Evolutionary conservation across 768 basidiomycete species (phyloP).

Genomic region (Phaffia australis): DNA sequence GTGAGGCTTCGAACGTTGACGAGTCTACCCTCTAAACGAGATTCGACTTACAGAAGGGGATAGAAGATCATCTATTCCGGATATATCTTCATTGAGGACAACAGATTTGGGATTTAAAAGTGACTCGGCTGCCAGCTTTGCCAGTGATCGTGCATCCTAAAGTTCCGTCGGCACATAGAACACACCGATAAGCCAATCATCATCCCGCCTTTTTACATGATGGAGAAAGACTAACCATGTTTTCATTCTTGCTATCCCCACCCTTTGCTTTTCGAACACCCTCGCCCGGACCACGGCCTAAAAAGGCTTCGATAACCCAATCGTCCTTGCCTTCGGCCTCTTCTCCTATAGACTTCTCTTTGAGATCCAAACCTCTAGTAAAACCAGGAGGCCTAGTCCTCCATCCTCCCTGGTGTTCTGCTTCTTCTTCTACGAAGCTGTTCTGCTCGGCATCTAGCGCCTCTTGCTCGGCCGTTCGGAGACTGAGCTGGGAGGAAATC

Average conservation of each 20-base stretch:
- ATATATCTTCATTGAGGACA: not conserved
- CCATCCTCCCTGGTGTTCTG: slow-evolving; percentile 13
- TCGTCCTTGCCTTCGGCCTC: slow-evolving; percentile 30
- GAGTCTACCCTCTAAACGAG: not conserved
- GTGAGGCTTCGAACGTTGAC: no score
- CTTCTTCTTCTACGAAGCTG: slow-evolving; percentile 12
- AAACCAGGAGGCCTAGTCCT: slow-evolving; percentile 12
- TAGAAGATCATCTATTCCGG: slow-evolving; percentile 68
- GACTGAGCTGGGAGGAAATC: slow-evolving; percentile 7
- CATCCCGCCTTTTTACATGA: no score
- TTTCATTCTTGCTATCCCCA: slow-evolving; percentile 32
- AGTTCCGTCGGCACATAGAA: not conserved
- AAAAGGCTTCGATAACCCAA: slow-evolving; percentile 14
- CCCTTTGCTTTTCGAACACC: slow-evolving; percentile 29
- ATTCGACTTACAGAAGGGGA: slow-evolving; percentile 41
- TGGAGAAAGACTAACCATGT: not conserved
- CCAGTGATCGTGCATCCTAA: slow-evolving; percentile 29
- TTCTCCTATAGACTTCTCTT: slow-evolving; percentile 38
- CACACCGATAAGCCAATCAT: no score
- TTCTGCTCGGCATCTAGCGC: slow-evolving; percentile 13
- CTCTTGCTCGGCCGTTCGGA: not conserved
- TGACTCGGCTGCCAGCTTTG: slow-evolving; percentile 24
- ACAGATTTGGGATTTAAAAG: slow-evolving; percentile 10
- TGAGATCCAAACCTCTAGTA: slow-evolving; percentile 32
- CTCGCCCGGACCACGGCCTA: slow-evolving; percentile 16